Base-by-base conservation (phyloP, 805 yeast species). In the Yamadazyma paraphyllophila region DNA sequence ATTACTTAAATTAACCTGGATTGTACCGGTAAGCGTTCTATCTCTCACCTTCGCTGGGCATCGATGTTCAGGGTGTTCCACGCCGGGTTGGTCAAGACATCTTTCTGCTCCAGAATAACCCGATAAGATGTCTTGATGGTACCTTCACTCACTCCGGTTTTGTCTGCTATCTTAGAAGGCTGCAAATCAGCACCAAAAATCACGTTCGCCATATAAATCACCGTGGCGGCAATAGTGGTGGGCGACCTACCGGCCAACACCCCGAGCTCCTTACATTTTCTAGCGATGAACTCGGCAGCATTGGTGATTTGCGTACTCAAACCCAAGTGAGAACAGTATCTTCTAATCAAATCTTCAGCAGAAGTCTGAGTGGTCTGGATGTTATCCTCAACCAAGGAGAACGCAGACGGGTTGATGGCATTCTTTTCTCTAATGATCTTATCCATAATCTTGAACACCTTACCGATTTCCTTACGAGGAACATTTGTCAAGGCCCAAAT, bases 161-260 rank as follows among this genome's bases (percentile, higher is more conserved):
- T 87, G 55, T 89, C 96, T 10, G 96, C 88, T 46, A 94, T 92
- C 58, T 81, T 85, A 1, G 85, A 69, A 0, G 96, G 91, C 2
- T 86, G 73, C 31, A 88, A 72, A 42, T 82, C 85, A 30, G 84
- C 83, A 37, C 86, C 86, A 62, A 91, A 91, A n/a, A 94, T 69
- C n/a, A 88, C 71, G 3, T 92, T 86, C 6, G 96, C 88, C 87
- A 94, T 84, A 67, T 92, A 94, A 40, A 94, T 92, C 4, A 94
- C 96, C 1, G 97, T 95, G 7, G 98, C 98, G 0, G 98, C 97
- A 60, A 94, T 89, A 31, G 99, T 92, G 44, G 91, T 91, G 25
- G 99, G 99, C 2, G 97, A 88, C 55, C 97, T 80, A 57, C 99
- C 98, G 13, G 96, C 97, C 59, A 94, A 75, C 32, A 92, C 95